Evolutionary conservation across 2,329 filamentous ascomycete species (phyloP).

Genomic region (Penicillium sp.): DNA sequence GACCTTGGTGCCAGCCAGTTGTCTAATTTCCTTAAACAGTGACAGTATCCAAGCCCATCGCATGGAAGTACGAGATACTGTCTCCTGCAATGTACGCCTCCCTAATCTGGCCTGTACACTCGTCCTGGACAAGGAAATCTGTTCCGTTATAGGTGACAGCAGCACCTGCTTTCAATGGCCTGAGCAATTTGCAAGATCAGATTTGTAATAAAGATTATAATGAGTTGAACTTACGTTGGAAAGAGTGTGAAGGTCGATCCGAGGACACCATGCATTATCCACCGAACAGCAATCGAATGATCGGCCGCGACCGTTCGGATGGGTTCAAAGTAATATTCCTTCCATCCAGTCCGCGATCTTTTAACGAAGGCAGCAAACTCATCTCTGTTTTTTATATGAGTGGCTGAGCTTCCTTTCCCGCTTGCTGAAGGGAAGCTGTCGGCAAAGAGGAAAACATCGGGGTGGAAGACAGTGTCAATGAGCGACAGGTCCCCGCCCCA

Average conservation of each 20-base stretch:
- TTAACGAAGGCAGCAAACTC: too few species aligned
- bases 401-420: too few species aligned
- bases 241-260: constrained; percentile 7
- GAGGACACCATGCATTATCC: too few species aligned
- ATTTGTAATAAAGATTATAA: not conserved
- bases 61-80: constrained; percentile 8
- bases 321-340: too few species aligned
- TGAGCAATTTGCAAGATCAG: not conserved
- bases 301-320: too few species aligned
- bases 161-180: constrained; percentile 2
- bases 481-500: too few species aligned
- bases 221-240: not conserved
- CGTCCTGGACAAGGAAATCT: constrained; percentile 10
- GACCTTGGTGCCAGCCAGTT: not conserved
- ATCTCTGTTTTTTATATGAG: too few species aligned
- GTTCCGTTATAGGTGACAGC: constrained; percentile 13
- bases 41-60: not conserved
- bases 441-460: too few species aligned
- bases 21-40: not conserved
- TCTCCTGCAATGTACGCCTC: constrained; percentile 8
- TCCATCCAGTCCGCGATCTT: too few species aligned
- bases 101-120: constrained; percentile 7
- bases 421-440: too few species aligned
- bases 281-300: too few species aligned
- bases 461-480: too few species aligned